Conservation (phyloP, 305 asterid species). For the Striga hermonthica region DNA sequence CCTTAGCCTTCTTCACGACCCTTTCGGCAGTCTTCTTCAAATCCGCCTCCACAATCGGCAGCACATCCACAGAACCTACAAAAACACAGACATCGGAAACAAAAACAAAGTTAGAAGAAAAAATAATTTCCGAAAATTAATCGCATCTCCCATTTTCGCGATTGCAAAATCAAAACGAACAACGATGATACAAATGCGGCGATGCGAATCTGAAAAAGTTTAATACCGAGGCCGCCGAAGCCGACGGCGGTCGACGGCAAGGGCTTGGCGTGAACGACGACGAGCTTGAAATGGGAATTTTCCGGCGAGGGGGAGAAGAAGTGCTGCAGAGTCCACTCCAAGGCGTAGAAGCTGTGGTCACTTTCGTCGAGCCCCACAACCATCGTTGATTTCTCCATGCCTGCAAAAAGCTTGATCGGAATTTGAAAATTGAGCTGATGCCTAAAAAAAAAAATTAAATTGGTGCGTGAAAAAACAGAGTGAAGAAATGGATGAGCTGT, state of each 20-base stretch:
- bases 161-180: background rate
- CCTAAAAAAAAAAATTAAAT: background rate
- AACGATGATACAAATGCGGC: background rate
- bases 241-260: constrained; percentile 51
- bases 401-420: constrained; percentile 10
- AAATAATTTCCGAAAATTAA: too few relatives aligned
- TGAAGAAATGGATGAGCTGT: too few relatives aligned
- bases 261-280: constrained; percentile 70
- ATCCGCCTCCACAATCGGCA: constrained; percentile 59
- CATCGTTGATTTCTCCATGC: constrained; percentile 68
- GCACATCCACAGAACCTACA: constrained; percentile 49
- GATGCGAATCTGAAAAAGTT: background rate
- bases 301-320: constrained; percentile 47
- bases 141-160: too few relatives aligned
- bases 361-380: constrained; percentile 83
- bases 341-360: constrained; percentile 71
- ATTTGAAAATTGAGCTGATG: background rate
- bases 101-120: background rate
- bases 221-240: constrained; percentile 69
- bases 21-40: constrained; percentile 51
- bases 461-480: background rate
- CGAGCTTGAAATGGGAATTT: constrained; percentile 54
- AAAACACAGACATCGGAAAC: background rate
- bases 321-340: constrained; percentile 80
- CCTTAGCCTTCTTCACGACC: constrained; percentile 52